A percentile compares a stretch with the other conserved stretches of the same genome.
Evolutionary conservation across 164 flowering plant genomes (phyloP).

Genomic region (Vitis rotundifolia): DNA sequence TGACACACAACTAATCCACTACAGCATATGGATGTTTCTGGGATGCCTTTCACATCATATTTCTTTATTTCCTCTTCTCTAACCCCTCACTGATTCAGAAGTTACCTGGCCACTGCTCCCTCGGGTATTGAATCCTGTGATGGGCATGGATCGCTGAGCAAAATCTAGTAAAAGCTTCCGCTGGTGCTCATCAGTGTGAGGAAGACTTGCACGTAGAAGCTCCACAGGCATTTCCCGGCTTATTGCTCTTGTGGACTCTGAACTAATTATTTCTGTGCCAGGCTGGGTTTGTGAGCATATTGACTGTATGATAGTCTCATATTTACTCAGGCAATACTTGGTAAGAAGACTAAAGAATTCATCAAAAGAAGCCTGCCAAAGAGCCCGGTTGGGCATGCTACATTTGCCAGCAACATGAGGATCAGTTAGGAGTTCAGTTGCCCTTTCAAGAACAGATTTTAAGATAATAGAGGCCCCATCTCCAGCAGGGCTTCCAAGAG

Average conservation of each 20-base stretch:
- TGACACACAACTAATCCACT: background rate
- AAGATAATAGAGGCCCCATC: slow-evolving; percentile 82
- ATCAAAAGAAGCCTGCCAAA: slow-evolving; percentile 95
- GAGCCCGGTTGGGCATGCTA: slow-evolving; percentile 48
- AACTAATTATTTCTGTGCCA: slow-evolving; percentile 31
- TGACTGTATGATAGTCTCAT: slow-evolving; percentile 73
- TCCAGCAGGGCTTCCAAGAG: slow-evolving; percentile 83
- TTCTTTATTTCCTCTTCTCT: background rate
- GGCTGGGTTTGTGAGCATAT: slow-evolving; percentile 39
- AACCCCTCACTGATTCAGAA: slow-evolving; percentile 49
- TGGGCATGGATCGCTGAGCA: slow-evolving; percentile 78
- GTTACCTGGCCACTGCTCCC: slow-evolving; percentile 35
- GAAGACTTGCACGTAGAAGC: slow-evolving; percentile 82
- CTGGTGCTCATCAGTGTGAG: slow-evolving; percentile 86
- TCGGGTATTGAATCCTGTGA: slow-evolving; percentile 38
- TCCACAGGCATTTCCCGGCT: slow-evolving; percentile 88
- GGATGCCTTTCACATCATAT: background rate
- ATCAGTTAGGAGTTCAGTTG: slow-evolving; percentile 69
- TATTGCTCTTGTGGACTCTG: slow-evolving; percentile 70
- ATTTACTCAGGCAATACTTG: slow-evolving; percentile 78
- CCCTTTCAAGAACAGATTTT: slow-evolving; percentile 80
- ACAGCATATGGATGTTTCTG: background rate
- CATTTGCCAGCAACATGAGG: slow-evolving; percentile 53
- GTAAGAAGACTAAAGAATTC: slow-evolving; percentile 79
- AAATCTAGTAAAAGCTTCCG: slow-evolving; percentile 68